phyloP scores from a whole-genome alignment of 768 basidiomycete genomes.

The Leccinum ochraceum region DNA sequence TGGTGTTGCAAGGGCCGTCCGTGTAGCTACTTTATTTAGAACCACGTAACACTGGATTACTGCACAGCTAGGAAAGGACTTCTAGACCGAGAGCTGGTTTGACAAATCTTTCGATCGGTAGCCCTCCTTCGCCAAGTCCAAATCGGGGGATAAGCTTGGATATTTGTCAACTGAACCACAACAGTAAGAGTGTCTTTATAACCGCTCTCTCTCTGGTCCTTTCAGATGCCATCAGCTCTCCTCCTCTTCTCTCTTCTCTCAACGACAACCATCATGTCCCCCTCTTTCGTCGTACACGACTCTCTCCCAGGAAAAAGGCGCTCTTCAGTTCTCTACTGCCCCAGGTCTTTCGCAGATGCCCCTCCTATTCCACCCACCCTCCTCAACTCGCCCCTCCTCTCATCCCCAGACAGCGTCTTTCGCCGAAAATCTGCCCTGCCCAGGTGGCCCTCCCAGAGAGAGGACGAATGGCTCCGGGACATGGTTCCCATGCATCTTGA shows the following conservation, averaged over 20 bases:
- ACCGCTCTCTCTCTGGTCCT: background rate
- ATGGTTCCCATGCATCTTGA: constrained; percentile 46
- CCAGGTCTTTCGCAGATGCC: constrained; percentile 30
- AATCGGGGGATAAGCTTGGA: constrained; percentile 25
- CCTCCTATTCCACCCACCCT: constrained; percentile 63
- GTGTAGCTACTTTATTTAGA: constrained; percentile 5
- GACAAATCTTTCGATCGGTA: constrained; percentile 21
- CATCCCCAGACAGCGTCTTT: constrained; percentile 51
- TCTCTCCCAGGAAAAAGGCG: constrained; percentile 19
- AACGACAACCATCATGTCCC: constrained; percentile 12
- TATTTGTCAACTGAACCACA: constrained; percentile 28
- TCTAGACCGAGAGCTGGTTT: background rate
- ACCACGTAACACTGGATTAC: constrained; percentile 8
- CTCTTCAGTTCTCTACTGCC: constrained; percentile 18
- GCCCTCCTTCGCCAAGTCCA: background rate
- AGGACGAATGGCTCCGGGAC: constrained; percentile 65
- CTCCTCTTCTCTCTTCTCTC: background rate
- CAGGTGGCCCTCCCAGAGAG: constrained; percentile 46
- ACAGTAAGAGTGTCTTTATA: constrained; percentile 20
- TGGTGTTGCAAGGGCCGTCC: constrained; percentile 3
- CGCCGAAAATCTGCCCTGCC: constrained; percentile 36
- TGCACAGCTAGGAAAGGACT: constrained; percentile 14
- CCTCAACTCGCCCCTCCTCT: constrained; percentile 54
- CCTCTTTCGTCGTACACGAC: constrained; percentile 17
- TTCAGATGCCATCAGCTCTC: constrained; percentile 12